Evolutionary conservation across 2,329 filamentous ascomycete genomes (phyloP).

Genomic region (Cryphonectria japonica): DNA sequence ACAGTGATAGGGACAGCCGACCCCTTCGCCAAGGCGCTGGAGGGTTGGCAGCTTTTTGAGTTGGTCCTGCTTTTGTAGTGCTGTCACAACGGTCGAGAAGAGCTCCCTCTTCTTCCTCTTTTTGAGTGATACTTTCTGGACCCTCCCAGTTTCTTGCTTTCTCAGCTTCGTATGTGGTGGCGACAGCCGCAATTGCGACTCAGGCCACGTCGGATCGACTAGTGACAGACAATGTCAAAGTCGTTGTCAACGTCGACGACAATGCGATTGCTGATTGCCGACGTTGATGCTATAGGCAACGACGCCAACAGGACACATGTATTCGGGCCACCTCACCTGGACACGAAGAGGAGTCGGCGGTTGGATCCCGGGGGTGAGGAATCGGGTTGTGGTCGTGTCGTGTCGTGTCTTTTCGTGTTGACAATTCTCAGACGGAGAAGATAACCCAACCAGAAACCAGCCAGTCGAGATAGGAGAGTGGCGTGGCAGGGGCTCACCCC

Average conservation of each 20-base stretch:
- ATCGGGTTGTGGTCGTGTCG: not conserved
- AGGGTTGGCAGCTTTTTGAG: not conserved
- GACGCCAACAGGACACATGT: not conserved
- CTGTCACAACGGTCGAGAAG: not conserved
- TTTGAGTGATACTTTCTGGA: not conserved
- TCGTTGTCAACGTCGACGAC: not conserved
- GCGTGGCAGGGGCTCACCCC: not conserved
- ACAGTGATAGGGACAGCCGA: not conserved
- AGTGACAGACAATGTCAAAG: not conserved
- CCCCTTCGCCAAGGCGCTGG: not conserved
- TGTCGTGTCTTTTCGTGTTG: not conserved
- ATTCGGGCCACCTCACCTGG: not conserved
- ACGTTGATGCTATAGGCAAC: constrained; percentile 1
- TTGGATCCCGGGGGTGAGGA: not conserved
- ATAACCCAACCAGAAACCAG: not conserved
- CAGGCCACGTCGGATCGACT: not conserved
- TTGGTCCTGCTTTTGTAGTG: not conserved
- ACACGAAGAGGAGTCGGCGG: not conserved
- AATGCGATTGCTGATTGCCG: not conserved
- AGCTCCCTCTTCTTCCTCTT: not conserved
- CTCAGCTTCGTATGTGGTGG: not conserved
- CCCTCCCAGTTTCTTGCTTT: no score
- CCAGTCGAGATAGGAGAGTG: constrained; percentile 3
- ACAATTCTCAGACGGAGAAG: not conserved
- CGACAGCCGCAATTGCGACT: not conserved